Base-by-base conservation (phyloP, 75 land plant genomes). In the Isoetes taiwanensis region DNA sequence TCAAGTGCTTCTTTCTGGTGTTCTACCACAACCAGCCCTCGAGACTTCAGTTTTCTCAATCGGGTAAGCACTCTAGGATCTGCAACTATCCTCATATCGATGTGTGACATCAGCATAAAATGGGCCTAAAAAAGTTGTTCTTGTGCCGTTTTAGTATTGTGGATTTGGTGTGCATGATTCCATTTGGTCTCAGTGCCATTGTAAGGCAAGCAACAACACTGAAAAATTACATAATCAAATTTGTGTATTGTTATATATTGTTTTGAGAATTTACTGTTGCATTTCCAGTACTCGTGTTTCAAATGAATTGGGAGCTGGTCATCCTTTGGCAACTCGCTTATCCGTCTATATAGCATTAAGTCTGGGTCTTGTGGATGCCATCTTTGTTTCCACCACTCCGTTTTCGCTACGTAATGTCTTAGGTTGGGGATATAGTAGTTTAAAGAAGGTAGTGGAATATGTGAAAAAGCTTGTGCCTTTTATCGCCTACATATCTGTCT, bases 261-360 rank as follows among this genome's bases (percentile, higher is more conserved):
- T n/a, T n/a, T n/a, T n/a, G n/a, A n/a, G n/a, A n/a, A n/a, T n/a
- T n/a, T n/a, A n/a, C n/a, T n/a, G n/a, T n/a, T n/a, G n/a, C n/a
- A n/a, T n/a, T n/a, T n/a, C n/a, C 67, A 83, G 86, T 60, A 79
- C 82, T 27, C 37, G 86, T 24, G 81, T 83, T 2, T 58, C 82
- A 10, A 86, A 86, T 58, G 91, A 82, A 59, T 69, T 86, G 24
- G 91, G 91, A 28, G 86, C 86, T 25, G 86, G 86, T 2, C 39
- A 69, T 33, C 72, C 86, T 1, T 54, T 52, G 34, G 72, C 72
- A 14, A 83, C 91, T 8, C 61, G 69, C 1, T 40, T 69, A 32
- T 78, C 86, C 50, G 78, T 75, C 23, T 14, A 28, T 20, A 71
- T 73, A 1, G 80, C 68, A 28, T 0, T 77, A 28, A 24, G 58